Base-by-base conservation (phyloP, 192 early-diverging fungal genomes). In the Diversispora epigaea region DNA sequence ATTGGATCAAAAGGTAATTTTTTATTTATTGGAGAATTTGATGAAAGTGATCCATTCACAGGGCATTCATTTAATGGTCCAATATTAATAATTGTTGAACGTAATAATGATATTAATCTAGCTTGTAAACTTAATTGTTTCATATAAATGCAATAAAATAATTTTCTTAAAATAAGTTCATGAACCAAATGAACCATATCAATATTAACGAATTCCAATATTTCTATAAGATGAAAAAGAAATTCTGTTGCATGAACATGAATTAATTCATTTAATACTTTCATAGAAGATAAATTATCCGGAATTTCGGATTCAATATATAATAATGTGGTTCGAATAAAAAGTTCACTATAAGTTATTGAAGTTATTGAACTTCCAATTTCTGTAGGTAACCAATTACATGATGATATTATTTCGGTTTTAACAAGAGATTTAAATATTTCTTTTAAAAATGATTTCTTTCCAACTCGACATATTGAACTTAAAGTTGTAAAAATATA, bases 401-500 rank as follows among this genome's bases (percentile, higher is more conserved):
- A 66, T 41, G 14, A 41, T 19, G 44, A 12, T 3, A 65, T 11
- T 54, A 65, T 32, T 39, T 75, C 73, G 14, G 22, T 10, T 6
- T 75, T 75, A 43, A 43, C 63, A n/a, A 10, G 63, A 9, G 78
- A 76, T 7, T 78, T 78, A 78, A 84, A 82, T 45, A 90, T 77
- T 21, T 79, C 78, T 49, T 83, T 76, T 45, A 91, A 58, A 21
- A 90, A 85, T 22, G 79, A 81, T 22, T 80, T 50, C 8, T 87
- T 86, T 25, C 89, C 89, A 71, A 90, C 87, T 8, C 73, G 68
- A 54, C 89, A 76, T 0, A 92, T 73, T 0, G 77, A 80, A 9
- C 78, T 60, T 40, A 93, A 68, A 0, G 86, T 88, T 21, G 84
- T 83, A 62, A 91, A 82, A 17, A 87, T 84, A 64, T 94, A 93